Evolutionary conservation across 345 rosid genomes (phyloP), one percentile per base, ranked within the genome.

Genomic region (Zanthoxylum bungeanum): DNA sequence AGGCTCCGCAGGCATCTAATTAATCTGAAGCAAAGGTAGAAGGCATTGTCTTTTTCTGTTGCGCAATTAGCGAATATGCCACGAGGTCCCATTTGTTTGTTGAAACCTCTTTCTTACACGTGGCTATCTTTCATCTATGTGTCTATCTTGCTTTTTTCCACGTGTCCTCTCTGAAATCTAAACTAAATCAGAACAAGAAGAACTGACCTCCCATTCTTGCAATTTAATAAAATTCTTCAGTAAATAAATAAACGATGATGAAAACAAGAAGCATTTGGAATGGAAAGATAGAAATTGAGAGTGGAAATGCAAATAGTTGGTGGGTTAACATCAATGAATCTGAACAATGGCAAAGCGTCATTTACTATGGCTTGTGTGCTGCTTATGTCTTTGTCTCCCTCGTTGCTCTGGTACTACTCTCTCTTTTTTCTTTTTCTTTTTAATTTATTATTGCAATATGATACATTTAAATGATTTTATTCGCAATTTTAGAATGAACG

Each of bases 261-360:
- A 68, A 76, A 37, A 50, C 56, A 21, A 72, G 57, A 25, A 63
- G 55, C 55, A 27, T 74, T 55, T 74, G 49, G 74, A 21, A 27
- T 56, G 19, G 14, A 28, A 63, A 46, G 28, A 52, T 42, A 49
- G 58, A 39, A 42, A 57, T 30, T 36, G 61, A 42, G 7, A 68
- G 44, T 8, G 61, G 63, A 3, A 58, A 69, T 52, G 75, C 61
- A 22, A n/a, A 51, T 33, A 74, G 60, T 78, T 86, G 87, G 89
- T 88, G 84, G 93, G 84, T 80, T 37, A 83, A 86, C 40, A 79
- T 84, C 12, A 71, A 86, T 68, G 80, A 79, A 24, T 86, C 90
- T 0, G 79, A 82, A 71, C 70, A 86, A 14, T 85, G 93, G 88
- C 91, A 88, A 50, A 78, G 75, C 64, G 76, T 76, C 77, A 80